These are phyloP conservation scores for Phaeosphaeria sp. DNA, from an alignment of 2,329 filamentous ascomycete species.

Conservation along the genomic window DNA sequence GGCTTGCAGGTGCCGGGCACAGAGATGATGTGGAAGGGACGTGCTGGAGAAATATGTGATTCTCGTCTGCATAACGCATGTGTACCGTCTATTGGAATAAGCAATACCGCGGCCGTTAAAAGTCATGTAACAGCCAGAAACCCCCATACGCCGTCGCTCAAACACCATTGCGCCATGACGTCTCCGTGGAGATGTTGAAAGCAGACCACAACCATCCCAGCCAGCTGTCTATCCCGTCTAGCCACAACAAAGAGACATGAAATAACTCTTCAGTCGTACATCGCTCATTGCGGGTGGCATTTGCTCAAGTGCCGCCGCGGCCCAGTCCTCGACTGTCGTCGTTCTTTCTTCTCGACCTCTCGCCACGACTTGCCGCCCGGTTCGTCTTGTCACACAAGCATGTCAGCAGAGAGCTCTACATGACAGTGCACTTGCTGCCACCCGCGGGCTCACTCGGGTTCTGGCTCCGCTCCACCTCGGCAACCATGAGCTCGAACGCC, in stretches of 20 bases:
- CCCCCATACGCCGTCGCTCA: slow-evolving; percentile 34
- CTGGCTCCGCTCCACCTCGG: slow-evolving; percentile 91
- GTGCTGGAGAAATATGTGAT: neutral
- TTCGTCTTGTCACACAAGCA: slow-evolving; percentile 13
- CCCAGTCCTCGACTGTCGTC: slow-evolving; percentile 4
- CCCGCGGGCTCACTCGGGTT: slow-evolving; percentile 85
- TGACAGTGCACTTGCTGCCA: slow-evolving; percentile 81
- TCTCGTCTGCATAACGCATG: neutral
- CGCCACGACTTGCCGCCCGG: slow-evolving; percentile 5
- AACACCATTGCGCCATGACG: slow-evolving; percentile 35
- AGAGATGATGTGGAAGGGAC: neutral
- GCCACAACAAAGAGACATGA: slow-evolving; percentile 4
- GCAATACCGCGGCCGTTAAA: slow-evolving; percentile 5
- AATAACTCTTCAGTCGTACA: neutral
- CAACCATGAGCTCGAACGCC: slow-evolving; percentile 93
- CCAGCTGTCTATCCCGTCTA: slow-evolving; percentile 30
- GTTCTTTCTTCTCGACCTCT: slow-evolving; percentile 4
- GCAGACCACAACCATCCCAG: slow-evolving; percentile 4
- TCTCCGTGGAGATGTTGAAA: slow-evolving; percentile 14
- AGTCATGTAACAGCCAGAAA: slow-evolving; percentile 6
- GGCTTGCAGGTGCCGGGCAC: neutral
- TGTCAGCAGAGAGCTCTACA: slow-evolving; percentile 64
- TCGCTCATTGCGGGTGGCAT: neutral
- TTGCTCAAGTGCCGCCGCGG: neutral
- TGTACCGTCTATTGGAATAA: slow-evolving; percentile 4